A percentile compares a stretch with the other conserved stretches of the same genome.
phyloP scores from a whole-genome alignment of 768 basidiomycete species.

The Amanita rimosa region DNA sequence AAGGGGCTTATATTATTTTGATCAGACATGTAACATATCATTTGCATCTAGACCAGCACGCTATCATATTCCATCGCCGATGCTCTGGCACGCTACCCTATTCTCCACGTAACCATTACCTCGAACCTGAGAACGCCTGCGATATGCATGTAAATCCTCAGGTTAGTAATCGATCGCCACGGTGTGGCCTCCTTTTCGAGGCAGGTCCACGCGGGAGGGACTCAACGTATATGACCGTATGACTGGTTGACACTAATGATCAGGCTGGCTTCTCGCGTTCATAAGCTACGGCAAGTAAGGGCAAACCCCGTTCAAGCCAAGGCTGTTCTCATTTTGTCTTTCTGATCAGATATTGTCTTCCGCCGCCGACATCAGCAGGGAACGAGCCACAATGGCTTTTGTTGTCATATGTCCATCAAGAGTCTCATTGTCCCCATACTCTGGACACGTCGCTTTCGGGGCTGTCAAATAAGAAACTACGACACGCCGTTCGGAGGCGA shows the following conservation, averaged over 20 bases:
- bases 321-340: too few species aligned
- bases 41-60: too few species aligned
- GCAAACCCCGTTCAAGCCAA: too few species aligned
- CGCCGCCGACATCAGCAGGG: not conserved
- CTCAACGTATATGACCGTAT: too few species aligned
- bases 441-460: not conserved
- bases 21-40: conserved; percentile 4
- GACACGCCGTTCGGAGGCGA: not conserved
- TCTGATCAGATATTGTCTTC: not conserved
- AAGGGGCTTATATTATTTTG: conserved; percentile 2
- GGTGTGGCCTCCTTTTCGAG: too few species aligned
- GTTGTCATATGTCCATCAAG: not conserved
- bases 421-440: not conserved
- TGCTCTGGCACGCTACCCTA: too few species aligned
- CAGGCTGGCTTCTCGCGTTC: too few species aligned
- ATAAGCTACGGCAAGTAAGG: too few species aligned
- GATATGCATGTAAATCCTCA: too few species aligned
- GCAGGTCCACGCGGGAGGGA: too few species aligned
- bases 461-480: not conserved
- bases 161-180: too few species aligned
- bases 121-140: not conserved
- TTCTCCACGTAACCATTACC: not conserved
- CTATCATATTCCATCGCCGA: not conserved
- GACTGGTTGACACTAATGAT: too few species aligned
- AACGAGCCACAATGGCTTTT: not conserved